Evolutionary conservation across 495 filamentous ascomycete genomes (phyloP), one percentile per base, ranked within the genome.

Genomic region (Lentithecium fluviatile): DNA sequence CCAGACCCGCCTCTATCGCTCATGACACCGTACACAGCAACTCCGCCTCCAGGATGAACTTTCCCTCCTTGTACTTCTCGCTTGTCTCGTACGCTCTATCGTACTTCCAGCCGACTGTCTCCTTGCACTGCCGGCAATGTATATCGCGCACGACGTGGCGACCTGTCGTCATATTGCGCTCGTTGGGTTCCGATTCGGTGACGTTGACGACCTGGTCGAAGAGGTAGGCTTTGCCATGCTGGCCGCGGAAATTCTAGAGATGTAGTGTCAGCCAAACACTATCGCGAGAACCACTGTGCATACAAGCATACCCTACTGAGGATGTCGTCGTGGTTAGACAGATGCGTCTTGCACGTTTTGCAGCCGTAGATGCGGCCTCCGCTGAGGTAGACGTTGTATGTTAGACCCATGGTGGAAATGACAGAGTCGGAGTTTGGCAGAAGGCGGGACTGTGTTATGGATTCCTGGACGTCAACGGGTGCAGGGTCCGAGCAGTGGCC

Each of bases 81-180:
- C 78, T 83, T 45, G 75, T 68, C 81, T 98, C 94, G 70, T 86
- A 97, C 26, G 94, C 94, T 76, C 95, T 95, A 74, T 98, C 94
- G 76, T 98, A 98, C 77, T 96, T 98, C 94, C 94, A 98, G 23
- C 94, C 94, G 52, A 98, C 94, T 48, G 86, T 88, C 71, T 89
- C 86, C 66, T 85, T 86, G 84, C 94, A 98, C 75, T 93, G 87
- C 52, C 85, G 79, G 76, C 94, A 98, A 40, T 73, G 73, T 67
- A 98, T 96, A 73, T 98, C 94, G 47, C 95, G 85, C 42, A 98
- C 94, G 34, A 97, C 80, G 72, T 98, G 94, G 36, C 88, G 80
- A 46, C 94, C 94, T 1, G 94, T 98, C n/a, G 95, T 98, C 94
- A 98, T 98, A 80, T 86, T 95, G 63, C 94, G 91, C 76, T 98